Evolutionary conservation across 306 rosid genomes (phyloP), one percentile per base, ranked within the genome.

Genomic region (Sicyos baderoa): DNA sequence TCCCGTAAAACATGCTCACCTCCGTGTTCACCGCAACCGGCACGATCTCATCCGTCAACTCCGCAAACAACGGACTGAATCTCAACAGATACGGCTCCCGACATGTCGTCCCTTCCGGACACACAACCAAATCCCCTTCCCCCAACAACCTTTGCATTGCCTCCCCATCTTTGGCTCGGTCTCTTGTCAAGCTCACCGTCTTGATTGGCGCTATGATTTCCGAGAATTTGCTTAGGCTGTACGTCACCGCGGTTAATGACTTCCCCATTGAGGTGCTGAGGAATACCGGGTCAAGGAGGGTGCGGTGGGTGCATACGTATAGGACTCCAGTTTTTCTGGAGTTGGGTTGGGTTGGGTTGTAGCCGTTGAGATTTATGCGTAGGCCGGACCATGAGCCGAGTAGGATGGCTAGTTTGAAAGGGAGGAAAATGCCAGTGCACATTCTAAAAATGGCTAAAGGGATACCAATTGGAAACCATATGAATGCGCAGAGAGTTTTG

Each of bases 41-140:
- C 0, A 93, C 94, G 51, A 93, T 90, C 53, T 90, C 89, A 50
- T 93, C 89, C 6, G 87, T 87, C 72, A 93, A 17, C 57, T 93
- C 99, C 0, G 97, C 99, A 80, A 93, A 93, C 14, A 93, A n/a
- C 9, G 97, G 91, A 68, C 97, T 93, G 56, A 93, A 93, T 66
- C 97, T 93, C 61, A 93, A 93, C 63, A 93, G 44, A 67, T 90
- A 93, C 7, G 99, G 97, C 76, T 93, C 97, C 25, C 99, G 84
- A 45, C 98, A 93, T 4, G 98, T 93, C 70, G 97, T 93, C 71
- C 99, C 97, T 77, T 93, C 99, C 29, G 99, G 99, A 57, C 97
- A 93, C 7, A 93, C 99, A 27, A 90, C 97, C 77, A 93, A 76
- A 55, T 93, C 97, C 2, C 97, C 99, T 83, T 90, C 84, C 2